Conservation (phyloP, 495 filamentous ascomycete genomes). For the Aspergillus asperescens region DNA sequence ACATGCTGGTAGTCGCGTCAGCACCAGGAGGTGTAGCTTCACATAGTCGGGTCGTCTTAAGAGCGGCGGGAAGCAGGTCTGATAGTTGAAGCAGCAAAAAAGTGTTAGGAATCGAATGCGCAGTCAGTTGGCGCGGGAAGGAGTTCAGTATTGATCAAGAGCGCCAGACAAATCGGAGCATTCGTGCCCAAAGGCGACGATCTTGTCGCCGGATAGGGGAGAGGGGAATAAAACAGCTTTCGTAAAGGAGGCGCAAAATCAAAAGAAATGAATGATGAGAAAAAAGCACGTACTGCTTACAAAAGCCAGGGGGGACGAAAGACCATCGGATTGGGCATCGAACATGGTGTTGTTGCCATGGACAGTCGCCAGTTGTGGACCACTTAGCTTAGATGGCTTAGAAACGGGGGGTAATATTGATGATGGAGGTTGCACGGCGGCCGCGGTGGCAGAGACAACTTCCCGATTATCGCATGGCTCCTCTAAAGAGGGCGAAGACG, state of each 20-base stretch:
- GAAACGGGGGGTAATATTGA: constrained; percentile 18
- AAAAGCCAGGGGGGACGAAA: constrained; percentile 30
- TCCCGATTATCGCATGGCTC: constrained; percentile 31
- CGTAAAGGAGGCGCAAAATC: constrained; percentile 7
- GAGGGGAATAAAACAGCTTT: constrained; percentile 1
- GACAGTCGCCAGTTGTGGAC: constrained; percentile 17
- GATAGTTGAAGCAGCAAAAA: constrained; percentile 13
- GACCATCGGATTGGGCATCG: constrained; percentile 35
- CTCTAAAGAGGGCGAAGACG: constrained; percentile 11
- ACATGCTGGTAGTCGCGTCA: constrained; percentile 23
- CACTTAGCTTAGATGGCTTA: constrained; percentile 6
- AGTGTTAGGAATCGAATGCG: constrained; percentile 6
- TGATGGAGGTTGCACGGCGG: constrained; percentile 24
- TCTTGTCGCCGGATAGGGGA: constrained; percentile 3
- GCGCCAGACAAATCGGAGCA: neutral
- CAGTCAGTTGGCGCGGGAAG: neutral
- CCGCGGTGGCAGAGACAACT: constrained; percentile 17
- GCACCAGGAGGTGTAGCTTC: constrained; percentile 30
- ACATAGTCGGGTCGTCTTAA: constrained; percentile 28
- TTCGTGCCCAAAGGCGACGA: constrained; percentile 2
- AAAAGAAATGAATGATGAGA: constrained; percentile 2
- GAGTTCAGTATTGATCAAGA: neutral
- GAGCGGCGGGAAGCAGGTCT: constrained; percentile 28
- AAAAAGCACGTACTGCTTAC: constrained; percentile 33
- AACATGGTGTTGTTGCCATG: constrained; percentile 38